phyloP scores from a whole-genome alignment of 2,329 filamentous ascomycete species.

The Microsporum audouinii region DNA sequence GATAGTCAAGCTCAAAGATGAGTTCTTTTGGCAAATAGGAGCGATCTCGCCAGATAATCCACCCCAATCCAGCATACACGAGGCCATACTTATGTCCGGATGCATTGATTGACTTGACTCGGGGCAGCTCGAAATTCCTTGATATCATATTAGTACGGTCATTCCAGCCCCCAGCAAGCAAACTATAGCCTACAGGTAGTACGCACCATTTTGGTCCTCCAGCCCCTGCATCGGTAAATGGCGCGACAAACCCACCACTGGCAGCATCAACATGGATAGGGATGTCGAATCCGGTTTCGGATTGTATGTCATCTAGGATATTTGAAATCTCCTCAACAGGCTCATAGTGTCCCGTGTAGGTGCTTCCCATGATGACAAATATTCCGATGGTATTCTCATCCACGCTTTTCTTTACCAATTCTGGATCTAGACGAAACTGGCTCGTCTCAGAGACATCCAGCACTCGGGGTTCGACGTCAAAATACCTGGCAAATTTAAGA shows the following conservation, averaged over 20 bases:
- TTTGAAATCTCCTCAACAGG: constrained; percentile 57
- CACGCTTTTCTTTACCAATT: constrained; percentile 53
- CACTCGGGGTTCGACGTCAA: constrained; percentile 58
- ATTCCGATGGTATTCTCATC: constrained; percentile 70
- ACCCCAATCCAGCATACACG: constrained; percentile 57
- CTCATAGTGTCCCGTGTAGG: constrained; percentile 64
- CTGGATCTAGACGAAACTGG: constrained; percentile 51
- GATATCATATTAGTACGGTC: constrained; percentile 22
- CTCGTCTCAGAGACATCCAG: constrained; percentile 52
- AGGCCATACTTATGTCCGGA: constrained; percentile 41
- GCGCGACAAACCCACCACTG: constrained; percentile 34
- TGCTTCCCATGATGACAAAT: constrained; percentile 60
- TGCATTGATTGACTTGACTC: constrained; percentile 49
- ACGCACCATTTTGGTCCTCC: constrained; percentile 46
- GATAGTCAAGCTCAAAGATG: constrained; percentile 59
- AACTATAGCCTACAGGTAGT: not conserved
- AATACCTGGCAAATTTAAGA: constrained; percentile 63
- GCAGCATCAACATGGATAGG: constrained; percentile 46
- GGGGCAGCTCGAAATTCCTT: constrained; percentile 24
- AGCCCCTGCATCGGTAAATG: constrained; percentile 29
- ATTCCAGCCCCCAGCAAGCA: not conserved
- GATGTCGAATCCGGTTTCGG: constrained; percentile 51
- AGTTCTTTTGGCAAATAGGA: constrained; percentile 54
- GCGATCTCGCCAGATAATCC: constrained; percentile 59
- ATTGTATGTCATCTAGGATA: constrained; percentile 52